phyloP scores from a whole-genome alignment of 179 eudicot species.

The Beta corolliflora region DNA sequence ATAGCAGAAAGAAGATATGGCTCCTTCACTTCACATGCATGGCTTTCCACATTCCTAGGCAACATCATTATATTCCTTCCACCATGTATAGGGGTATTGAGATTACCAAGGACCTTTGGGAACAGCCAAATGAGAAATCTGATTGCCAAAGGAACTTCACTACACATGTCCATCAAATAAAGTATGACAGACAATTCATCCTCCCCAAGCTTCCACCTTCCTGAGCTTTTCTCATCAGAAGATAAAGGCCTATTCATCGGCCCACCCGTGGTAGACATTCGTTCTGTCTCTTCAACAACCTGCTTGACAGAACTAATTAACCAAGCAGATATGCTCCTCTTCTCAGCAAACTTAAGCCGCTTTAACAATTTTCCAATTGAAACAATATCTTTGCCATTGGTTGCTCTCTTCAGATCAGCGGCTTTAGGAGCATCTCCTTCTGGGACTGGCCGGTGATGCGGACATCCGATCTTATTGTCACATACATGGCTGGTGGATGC shows the following conservation, averaged over 20 bases:
- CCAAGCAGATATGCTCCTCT: conserved; percentile 72
- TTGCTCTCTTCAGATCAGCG: conserved; percentile 39
- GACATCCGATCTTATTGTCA: conserved; percentile 77
- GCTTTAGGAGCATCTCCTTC: conserved; percentile 62
- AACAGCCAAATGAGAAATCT: conserved; percentile 87
- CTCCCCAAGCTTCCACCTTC: conserved; percentile 88
- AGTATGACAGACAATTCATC: conserved; percentile 83
- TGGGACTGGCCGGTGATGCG: conserved; percentile 67
- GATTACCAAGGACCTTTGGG: conserved; percentile 64
- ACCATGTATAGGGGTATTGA: conserved; percentile 58
- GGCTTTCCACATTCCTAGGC: conserved; percentile 68
- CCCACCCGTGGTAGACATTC: conserved; percentile 49
- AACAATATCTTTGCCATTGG: conserved; percentile 50
- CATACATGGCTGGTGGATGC: conserved; percentile 98
- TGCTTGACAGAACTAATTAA: conserved; percentile 61
- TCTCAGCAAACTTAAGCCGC: conserved; percentile 65
- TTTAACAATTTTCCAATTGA: conserved; percentile 71
- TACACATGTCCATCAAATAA: conserved; percentile 76
- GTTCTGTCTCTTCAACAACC: conserved; percentile 76
- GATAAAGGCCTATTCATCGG: conserved; percentile 54
- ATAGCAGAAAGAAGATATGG: conserved; percentile 76
- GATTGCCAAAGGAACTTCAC: conserved; percentile 70
- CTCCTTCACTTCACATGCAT: conserved; percentile 80
- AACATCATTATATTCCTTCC: conserved; percentile 63
- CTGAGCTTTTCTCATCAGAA: conserved; percentile 62